Percentiles rank a stretch among this genome's conserved stretches.
Conservation (phyloP, 345 rosid species). For the Lepidium didymum region DNA sequence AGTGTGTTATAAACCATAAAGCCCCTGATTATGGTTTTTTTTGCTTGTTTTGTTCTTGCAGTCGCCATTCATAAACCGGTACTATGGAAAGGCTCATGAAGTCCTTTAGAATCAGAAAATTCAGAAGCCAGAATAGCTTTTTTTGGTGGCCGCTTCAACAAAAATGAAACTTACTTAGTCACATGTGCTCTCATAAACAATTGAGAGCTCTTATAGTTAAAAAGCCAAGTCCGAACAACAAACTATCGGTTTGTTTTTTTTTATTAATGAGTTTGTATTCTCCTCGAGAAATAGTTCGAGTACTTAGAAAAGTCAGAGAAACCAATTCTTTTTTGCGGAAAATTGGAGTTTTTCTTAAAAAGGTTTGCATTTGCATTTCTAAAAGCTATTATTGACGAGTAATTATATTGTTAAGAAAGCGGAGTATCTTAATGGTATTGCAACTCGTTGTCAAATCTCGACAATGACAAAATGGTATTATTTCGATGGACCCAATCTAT, state of each 20-base stretch:
- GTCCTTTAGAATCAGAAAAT: conserved; percentile 37
- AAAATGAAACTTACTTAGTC: background rate
- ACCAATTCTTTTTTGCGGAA: background rate
- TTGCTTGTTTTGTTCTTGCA: conserved; percentile 35
- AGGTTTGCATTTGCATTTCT: too few species aligned
- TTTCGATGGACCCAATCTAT: conserved; percentile 9
- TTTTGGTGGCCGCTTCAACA: conserved; percentile 13
- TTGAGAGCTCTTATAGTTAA: conserved; percentile 10
- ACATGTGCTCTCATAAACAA: conserved; percentile 26
- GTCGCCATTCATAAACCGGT: conserved; percentile 79
- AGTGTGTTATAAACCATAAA: background rate
- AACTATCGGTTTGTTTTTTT: background rate
- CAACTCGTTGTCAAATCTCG: conserved; percentile 17
- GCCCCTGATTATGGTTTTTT: background rate
- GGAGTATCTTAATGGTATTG: background rate
- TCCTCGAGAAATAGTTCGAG: conserved; percentile 6
- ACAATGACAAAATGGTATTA: conserved; percentile 18
- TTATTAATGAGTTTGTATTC: conserved; percentile 13
- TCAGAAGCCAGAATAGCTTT: conserved; percentile 3
- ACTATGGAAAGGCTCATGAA: conserved; percentile 83
- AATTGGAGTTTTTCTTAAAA: too few species aligned
- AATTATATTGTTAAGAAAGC: background rate
- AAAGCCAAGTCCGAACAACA: background rate
- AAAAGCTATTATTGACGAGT: background rate
- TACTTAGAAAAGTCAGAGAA: conserved; percentile 3